Base-by-base conservation (phyloP, 2,329 filamentous ascomycete species). In the Fusarium mangiferae region DNA sequence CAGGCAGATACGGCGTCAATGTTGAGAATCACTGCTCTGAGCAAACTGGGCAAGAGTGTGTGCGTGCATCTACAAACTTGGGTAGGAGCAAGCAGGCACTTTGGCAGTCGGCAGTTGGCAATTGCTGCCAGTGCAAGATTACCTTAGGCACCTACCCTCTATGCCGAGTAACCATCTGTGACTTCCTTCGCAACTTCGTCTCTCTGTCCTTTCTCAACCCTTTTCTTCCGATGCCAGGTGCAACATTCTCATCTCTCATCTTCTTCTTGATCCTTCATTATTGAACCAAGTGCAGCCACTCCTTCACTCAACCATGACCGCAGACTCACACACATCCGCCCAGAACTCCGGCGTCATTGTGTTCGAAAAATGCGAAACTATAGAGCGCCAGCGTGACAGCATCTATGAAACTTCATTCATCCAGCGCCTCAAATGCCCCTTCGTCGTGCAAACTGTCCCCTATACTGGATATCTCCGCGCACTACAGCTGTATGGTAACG, bases 401-500 rank as follows among this genome's bases (percentile, higher is more conserved):
- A 18, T 55, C 33, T 69, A 68, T 39, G 39, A 46, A 24, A 24
- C n/a, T 26, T 20, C 48, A 26, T 69, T 68, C 22, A 20, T 42
- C 12, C 26, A 42, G 20, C 62, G 48, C 8, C 66, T 68, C 33
- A 33, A 42, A 26, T 24, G 49, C 17, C 20, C 26, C 17, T 11
- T 36, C 30, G 42, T 44, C n/a, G 30, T 44, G 26, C 26, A 57
- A 35, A 67, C 49, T 38, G 55, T 66, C n/a, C 60, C 58, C n/a
- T 70, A 63, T n/a, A 56, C 36, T 11, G 64, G 64, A 26, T 68
- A 70, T 44, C 12, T 57, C 24, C 64, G 67, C 13, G 67, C 67
- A 13, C 24, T 68, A 12, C 64, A 70, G 28, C 67, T 68, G 5
- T 68, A 68, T 20, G 67, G 57, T n/a, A 70, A 63, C n/a, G 67